A percentile compares a stretch with the other conserved stretches of the same genome.
These are phyloP conservation scores for Solanum dulcamara DNA, from an alignment of 257 asterid species.

Conservation along the genomic window DNA sequence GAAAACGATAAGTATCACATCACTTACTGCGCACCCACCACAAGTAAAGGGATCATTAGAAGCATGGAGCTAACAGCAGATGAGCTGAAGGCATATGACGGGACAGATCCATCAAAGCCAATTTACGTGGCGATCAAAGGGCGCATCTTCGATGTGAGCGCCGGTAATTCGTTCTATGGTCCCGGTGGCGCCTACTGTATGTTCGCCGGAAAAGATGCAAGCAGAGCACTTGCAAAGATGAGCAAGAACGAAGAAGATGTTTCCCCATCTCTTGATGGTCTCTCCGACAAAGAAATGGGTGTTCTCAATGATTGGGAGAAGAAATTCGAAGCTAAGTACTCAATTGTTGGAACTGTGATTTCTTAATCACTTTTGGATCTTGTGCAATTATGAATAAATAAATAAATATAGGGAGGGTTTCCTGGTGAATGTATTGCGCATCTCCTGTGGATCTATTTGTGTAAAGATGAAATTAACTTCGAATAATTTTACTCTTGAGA, in stretches of 20 bases:
- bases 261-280: constrained; percentile 52
- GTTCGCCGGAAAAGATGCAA: constrained; percentile 95
- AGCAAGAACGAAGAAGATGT: constrained; percentile 75
- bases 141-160: constrained; percentile 64
- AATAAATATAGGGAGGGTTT: too few relatives aligned
- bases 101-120: constrained; percentile 78
- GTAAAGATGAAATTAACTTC: background rate
- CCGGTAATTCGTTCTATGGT: constrained; percentile 84
- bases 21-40: background rate
- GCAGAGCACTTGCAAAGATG: constrained; percentile 97
- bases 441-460: background rate
- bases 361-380: background rate
- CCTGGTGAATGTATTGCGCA: background rate
- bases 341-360: constrained; percentile 52
- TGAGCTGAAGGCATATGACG: constrained; percentile 70
- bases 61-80: constrained; percentile 46
- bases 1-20: background rate
- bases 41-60: background rate
- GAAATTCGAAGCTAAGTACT: constrained; percentile 92
- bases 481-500: background rate
- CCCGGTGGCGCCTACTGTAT: constrained; percentile 75
- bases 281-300: constrained; percentile 75
- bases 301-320: constrained; percentile 92
- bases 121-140: constrained; percentile 78
- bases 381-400: background rate